Evolutionary conservation across 2,329 filamentous ascomycete species (phyloP), one percentile per base, ranked within the genome.

Genomic region (Hypoxylon sp.): DNA sequence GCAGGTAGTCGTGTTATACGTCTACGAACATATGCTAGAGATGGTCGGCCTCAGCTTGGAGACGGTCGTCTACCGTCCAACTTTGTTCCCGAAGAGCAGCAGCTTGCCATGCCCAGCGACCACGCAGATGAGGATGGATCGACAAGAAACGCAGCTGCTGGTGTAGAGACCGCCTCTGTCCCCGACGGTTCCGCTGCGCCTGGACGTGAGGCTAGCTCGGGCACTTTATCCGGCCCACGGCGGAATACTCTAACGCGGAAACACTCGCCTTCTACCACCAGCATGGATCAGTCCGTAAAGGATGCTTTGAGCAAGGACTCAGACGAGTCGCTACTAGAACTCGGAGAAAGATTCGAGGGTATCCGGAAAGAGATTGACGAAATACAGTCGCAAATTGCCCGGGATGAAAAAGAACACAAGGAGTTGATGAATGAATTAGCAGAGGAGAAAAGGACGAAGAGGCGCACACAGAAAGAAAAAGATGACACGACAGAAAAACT

Each of bases 401-500:
- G 89, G 60, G 92, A 95, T 69, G 90, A 93, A 62, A 88, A 89
- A 40, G 92, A 95, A 58, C 89, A 89, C 66, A 88, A 88, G 71
- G 83, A 85, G n/a, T 81, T 88, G 58, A 82, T 93, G 71, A 87
- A 89, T 42, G 89, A 92, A 49, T 78, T 97, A 33, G 89, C 91
- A 61, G 90, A 90, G 65, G 93, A 97, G 75, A 91, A 93, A 66
- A 93, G 97, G 72, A 88, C 91, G 56, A 90, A 97, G 78, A 91
- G 88, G 75, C 90, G 91, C 69, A 86, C 90, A 20, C 85, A 96
- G 60, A 96, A 93, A 78, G 93, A 97, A 76, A 97, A 97, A 79
- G 95, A 98, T 72, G 94, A 97, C 75, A 92, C 91, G 56, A 98
- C 94, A 54, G 90, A 93, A 49, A 94, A 94, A 76, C 82, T 98